These are phyloP conservation scores for Bruguiera hainesii DNA, from an alignment of 441 rosid species.

Conservation along the genomic window DNA sequence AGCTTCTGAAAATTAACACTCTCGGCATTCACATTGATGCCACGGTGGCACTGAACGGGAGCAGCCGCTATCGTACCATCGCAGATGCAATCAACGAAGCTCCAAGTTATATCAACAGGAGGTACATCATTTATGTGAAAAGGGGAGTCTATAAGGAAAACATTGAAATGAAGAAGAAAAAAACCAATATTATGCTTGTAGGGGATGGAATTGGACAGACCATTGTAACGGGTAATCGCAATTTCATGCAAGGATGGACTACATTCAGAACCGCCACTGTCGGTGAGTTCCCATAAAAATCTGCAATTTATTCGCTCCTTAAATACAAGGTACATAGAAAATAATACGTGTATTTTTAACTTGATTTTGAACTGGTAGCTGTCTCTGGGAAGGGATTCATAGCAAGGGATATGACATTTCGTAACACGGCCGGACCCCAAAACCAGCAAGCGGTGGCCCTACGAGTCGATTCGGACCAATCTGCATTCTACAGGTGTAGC, in stretches of 20 bases:
- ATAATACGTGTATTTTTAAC: too few relatives aligned
- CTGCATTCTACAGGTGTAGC: constrained; percentile 68
- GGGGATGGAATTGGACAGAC: constrained; percentile 53
- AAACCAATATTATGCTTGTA: constrained; percentile 39
- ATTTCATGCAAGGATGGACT: constrained; percentile 43
- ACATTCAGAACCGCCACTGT: constrained; percentile 52
- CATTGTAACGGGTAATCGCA: constrained; percentile 41
- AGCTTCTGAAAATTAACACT: constrained; percentile 35
- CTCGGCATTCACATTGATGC: constrained; percentile 44
- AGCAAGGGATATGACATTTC: constrained; percentile 65
- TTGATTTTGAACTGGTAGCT: constrained; percentile 27
- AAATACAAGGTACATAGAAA: too few relatives aligned
- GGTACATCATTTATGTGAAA: constrained; percentile 44
- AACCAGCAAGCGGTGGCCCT: constrained; percentile 76
- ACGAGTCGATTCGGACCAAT: constrained; percentile 59
- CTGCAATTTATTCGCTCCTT: too few relatives aligned
- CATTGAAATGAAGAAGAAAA: constrained; percentile 40
- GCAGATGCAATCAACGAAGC: constrained; percentile 47
- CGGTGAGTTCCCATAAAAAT: constrained; percentile 23
- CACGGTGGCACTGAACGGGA: constrained; percentile 62
- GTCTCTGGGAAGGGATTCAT: constrained; percentile 57
- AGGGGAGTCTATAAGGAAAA: constrained; percentile 54
- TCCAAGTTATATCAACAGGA: constrained; percentile 33
- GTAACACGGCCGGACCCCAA: constrained; percentile 69
- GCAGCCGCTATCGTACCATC: constrained; percentile 41